A percentile compares a stretch with the other conserved stretches of the same genome.
Evolutionary conservation across 1,284 basidiomycete species (phyloP).

Genomic region (Tilletiopsis washingtonensis): DNA sequence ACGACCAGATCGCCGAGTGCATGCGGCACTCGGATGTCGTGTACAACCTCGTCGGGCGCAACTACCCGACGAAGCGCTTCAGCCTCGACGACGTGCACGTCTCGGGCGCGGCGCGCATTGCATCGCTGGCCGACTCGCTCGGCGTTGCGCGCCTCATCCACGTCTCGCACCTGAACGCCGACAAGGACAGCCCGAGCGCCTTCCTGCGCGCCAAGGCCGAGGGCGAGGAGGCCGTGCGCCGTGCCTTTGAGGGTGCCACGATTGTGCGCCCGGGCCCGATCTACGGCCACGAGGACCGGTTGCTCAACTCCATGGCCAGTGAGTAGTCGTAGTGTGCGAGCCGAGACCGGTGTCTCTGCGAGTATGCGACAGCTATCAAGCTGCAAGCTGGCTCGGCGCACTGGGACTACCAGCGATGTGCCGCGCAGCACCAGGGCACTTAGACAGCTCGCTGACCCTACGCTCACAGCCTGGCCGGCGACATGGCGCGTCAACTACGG

Average conservation of each 20-base stretch:
- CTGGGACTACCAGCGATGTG: too few relatives aligned
- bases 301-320: constrained; percentile 88
- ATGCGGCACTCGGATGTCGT: constrained; percentile 92
- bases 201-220: constrained; percentile 85
- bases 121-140: constrained; percentile 65
- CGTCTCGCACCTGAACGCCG: constrained; percentile 90
- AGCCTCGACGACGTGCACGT: constrained; percentile 69
- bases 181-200: constrained; percentile 65
- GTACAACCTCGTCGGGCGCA: constrained; percentile 83
- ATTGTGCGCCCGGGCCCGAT: constrained; percentile 78
- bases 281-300: constrained; percentile 90
- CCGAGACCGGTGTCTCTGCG: too few relatives aligned
- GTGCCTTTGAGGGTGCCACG: constrained; percentile 76
- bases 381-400: too few relatives aligned
- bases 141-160: constrained; percentile 85
- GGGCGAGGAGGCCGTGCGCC: constrained; percentile 79
- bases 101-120: constrained; percentile 61
- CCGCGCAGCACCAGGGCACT: too few relatives aligned
- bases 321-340: too few relatives aligned
- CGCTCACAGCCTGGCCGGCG: constrained; percentile 70
- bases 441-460: too few relatives aligned
- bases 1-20: constrained; percentile 85
- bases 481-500: constrained; percentile 89
- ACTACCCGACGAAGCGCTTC: constrained; percentile 89
- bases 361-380: too few relatives aligned